Conservation (phyloP, 1,284 basidiomycete species). For the Grifola frondosa region DNA sequence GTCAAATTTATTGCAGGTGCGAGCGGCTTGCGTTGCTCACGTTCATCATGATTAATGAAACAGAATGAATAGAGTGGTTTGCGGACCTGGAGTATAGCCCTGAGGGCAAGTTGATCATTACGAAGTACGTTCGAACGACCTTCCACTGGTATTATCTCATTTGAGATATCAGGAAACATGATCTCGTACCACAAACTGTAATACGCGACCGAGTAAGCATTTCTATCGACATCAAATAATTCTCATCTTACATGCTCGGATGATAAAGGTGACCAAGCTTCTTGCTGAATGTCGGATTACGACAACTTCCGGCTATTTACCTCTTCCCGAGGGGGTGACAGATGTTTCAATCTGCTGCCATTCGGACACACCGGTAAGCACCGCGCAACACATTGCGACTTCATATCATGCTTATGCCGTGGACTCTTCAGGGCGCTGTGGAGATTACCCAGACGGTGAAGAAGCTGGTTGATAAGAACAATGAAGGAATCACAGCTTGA, state of each 20-base stretch:
- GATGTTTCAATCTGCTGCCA: slow-evolving; percentile 66
- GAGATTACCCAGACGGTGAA: slow-evolving; percentile 50
- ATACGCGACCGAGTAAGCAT: slow-evolving; percentile 45
- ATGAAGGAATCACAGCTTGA: no score
- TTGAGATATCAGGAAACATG: slow-evolving; percentile 44
- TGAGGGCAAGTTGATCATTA: slow-evolving; percentile 55
- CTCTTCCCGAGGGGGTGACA: slow-evolving; percentile 41
- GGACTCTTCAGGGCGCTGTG: slow-evolving; percentile 45
- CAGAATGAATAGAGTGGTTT: slow-evolving; percentile 53
- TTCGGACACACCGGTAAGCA: slow-evolving; percentile 60
- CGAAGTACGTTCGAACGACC: slow-evolving; percentile 47
- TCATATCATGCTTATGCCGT: not conserved
- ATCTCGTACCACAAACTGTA: slow-evolving; percentile 41
- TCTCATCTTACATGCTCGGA: not conserved
- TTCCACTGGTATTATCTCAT: not conserved
- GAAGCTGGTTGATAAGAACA: slow-evolving; percentile 49
- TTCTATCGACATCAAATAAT: slow-evolving; percentile 9
- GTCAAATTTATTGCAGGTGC: slow-evolving; percentile 60
- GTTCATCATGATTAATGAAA: not conserved
- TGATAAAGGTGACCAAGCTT: slow-evolving; percentile 46
- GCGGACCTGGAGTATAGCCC: slow-evolving; percentile 58
- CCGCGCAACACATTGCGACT: not conserved
- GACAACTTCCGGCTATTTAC: slow-evolving; percentile 43
- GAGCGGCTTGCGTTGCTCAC: not conserved
- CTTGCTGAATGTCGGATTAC: slow-evolving; percentile 45